Evolutionary conservation across 352 stramenopile genomes (phyloP).

Genomic region (Phytophthora citrophthora): DNA sequence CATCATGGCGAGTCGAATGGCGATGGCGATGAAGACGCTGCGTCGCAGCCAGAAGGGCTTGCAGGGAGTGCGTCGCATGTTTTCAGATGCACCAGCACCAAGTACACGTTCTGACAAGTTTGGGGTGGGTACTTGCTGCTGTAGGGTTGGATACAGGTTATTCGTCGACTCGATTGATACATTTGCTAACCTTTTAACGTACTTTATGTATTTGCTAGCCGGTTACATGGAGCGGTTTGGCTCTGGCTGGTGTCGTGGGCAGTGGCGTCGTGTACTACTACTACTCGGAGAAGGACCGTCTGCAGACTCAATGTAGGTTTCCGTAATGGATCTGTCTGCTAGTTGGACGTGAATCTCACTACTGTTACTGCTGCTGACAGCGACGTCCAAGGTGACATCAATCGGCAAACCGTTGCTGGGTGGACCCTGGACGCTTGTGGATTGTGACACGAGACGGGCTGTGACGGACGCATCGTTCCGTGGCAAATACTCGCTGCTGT

Average conservation of each 20-base stretch:
- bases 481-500: slow-evolving; percentile 97
- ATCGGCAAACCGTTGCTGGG: slow-evolving; percentile 93
- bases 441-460: slow-evolving; percentile 84
- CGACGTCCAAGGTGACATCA: slow-evolving; percentile 87
- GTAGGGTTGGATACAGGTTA: neutral
- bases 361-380: slow-evolving; percentile 33
- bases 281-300: slow-evolving; percentile 87
- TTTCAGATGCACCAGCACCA: slow-evolving; percentile 37
- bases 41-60: slow-evolving; percentile 11
- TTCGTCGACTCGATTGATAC: slow-evolving; percentile 12
- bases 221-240: slow-evolving; percentile 87
- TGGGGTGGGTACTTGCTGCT: slow-evolving; percentile 45
- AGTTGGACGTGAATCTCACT: neutral
- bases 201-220: slow-evolving; percentile 43
- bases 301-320: slow-evolving; percentile 81
- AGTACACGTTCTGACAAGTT: slow-evolving; percentile 63
- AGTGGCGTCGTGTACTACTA: slow-evolving; percentile 89
- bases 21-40: slow-evolving; percentile 30
- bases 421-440: slow-evolving; percentile 93
- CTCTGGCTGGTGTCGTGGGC: slow-evolving; percentile 72
- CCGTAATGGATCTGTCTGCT: neutral
- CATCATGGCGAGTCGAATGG: slow-evolving; percentile 39
- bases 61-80: slow-evolving; percentile 33
- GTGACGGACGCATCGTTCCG: slow-evolving; percentile 92
- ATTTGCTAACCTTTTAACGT: neutral